Conservation (phyloP, 2,329 filamentous ascomycete genomes). For the Neonectria coccinea region DNA sequence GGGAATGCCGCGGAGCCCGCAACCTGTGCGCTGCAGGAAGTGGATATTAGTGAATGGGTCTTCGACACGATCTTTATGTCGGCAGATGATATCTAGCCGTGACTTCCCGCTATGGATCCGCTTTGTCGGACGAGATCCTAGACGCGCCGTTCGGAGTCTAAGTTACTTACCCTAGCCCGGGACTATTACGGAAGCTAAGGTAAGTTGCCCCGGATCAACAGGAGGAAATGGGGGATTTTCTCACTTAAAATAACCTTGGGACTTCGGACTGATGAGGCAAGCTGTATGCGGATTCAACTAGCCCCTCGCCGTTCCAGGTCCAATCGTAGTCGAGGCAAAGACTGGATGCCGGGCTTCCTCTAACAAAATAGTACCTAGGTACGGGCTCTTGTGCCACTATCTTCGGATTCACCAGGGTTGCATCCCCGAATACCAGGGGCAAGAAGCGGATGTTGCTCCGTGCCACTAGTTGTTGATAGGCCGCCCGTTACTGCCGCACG, state of each 20-base stretch:
- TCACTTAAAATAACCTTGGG: neutral
- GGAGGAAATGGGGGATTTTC: neutral
- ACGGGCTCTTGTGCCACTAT: too few species aligned
- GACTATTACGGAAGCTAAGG: neutral
- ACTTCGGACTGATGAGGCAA: neutral
- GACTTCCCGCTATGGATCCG: neutral
- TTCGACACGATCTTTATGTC: neutral
- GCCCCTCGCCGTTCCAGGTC: neutral
- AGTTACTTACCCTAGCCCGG: neutral
- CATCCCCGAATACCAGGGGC: neutral
- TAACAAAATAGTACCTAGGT: too few species aligned
- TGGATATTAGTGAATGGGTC: neutral
- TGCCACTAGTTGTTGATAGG: too few species aligned
- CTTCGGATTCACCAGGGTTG: too few species aligned
- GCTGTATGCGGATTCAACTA: neutral
- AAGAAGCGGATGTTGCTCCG: neutral
- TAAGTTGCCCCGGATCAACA: neutral
- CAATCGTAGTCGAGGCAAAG: too few species aligned
- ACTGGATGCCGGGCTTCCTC: too few species aligned
- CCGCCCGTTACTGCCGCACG: too few species aligned
- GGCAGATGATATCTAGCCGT: neutral
- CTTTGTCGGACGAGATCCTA: neutral
- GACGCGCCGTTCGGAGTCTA: neutral
- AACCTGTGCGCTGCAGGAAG: neutral
- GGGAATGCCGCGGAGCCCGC: too few species aligned